phyloP scores from a whole-genome alignment of 1,284 basidiomycete species.

The Irpex rosettiformis region DNA sequence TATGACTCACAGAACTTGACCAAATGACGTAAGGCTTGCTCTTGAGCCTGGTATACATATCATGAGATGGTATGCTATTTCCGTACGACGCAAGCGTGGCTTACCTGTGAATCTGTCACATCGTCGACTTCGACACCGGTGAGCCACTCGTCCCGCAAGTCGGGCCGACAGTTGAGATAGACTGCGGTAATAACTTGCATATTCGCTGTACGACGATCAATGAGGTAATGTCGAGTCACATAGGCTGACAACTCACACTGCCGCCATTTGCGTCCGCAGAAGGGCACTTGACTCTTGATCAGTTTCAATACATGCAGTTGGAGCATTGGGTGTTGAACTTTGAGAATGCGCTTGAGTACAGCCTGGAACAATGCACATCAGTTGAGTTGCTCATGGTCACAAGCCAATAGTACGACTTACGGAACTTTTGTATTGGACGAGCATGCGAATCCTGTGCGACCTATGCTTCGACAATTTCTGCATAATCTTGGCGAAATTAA shows the following conservation, averaged over 20 bases:
- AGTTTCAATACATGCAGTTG: constrained; percentile 97
- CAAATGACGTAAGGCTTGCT: constrained; percentile 91
- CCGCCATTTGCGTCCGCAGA: constrained; percentile 97
- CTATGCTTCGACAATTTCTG: constrained; percentile 97
- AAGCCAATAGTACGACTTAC: constrained; percentile 42
- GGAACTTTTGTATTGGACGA: constrained; percentile 98
- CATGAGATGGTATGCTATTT: constrained; percentile 7
- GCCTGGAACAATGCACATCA: constrained; percentile 48
- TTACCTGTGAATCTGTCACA: constrained; percentile 77
- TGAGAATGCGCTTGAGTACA: constrained; percentile 91
- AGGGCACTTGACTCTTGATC: constrained; percentile 98
- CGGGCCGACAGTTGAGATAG: constrained; percentile 95
- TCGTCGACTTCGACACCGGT: constrained; percentile 92
- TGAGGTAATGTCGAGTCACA: constrained; percentile 4
- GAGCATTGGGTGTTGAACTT: constrained; percentile 91
- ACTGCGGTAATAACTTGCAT: constrained; percentile 99
- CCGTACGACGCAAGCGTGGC: constrained; percentile 8
- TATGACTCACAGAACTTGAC: constrained; percentile 85
- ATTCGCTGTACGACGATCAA: constrained; percentile 61
- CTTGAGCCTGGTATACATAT: constrained; percentile 69
- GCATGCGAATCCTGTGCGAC: constrained; percentile 91
- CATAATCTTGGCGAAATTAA: constrained; percentile 98
- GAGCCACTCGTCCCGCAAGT: constrained; percentile 97
- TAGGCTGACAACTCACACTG: constrained; percentile 64
- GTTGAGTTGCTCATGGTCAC: constrained; percentile 1